Evolutionary conservation across 371 early-diverging fungal genomes (phyloP).

Genomic region (Mortierella sp.): DNA sequence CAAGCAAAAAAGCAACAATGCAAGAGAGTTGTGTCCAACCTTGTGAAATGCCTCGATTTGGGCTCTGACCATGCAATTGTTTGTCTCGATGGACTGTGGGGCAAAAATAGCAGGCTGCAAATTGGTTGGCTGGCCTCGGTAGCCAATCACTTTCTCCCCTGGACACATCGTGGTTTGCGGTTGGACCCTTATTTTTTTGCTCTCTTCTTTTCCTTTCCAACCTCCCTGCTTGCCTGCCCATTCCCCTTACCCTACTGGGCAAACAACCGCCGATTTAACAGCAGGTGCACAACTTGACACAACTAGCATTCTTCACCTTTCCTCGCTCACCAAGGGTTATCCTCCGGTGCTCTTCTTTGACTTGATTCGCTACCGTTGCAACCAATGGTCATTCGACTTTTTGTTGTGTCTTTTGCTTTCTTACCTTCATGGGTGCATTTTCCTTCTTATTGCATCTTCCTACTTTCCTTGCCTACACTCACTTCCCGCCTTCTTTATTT

Average conservation of each 20-base stretch:
- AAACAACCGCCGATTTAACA: background rate
- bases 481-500: background rate
- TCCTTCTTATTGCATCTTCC: background rate
- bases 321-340: background rate
- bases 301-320: background rate
- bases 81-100: background rate
- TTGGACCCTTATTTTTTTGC: constrained; percentile 8
- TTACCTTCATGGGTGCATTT: background rate
- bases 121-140: background rate
- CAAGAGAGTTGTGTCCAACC: background rate
- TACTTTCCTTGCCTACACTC: background rate
- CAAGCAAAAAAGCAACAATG: background rate
- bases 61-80: background rate
- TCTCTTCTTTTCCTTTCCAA: background rate
- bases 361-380: constrained; percentile 13
- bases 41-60: background rate
- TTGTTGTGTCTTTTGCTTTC: background rate
- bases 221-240: background rate
- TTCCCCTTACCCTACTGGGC: background rate
- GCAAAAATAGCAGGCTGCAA: constrained; percentile 12
- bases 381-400: constrained; percentile 12
- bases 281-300: background rate
- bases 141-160: background rate
- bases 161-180: background rate
- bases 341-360: background rate